These are phyloP conservation scores for Blumeria graminis DNA, from an alignment of 2,329 filamentous ascomycete species.

Conservation along the genomic window DNA sequence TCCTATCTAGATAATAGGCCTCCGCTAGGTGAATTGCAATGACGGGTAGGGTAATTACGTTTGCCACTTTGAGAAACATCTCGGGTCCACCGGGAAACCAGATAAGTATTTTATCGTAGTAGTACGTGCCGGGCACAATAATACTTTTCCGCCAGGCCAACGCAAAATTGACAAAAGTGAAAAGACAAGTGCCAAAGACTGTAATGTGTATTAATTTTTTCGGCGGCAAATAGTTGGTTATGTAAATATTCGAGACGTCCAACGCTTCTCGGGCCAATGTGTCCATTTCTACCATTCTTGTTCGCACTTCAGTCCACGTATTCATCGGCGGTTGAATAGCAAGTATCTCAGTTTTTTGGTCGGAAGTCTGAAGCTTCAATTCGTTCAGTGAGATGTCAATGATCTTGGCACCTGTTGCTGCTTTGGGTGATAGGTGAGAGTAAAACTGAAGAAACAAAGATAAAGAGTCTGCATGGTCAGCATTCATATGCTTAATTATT, in stretches of 20 bases:
- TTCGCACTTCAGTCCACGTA: slow-evolving; percentile 41
- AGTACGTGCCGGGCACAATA: slow-evolving; percentile 26
- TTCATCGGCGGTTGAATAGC: slow-evolving; percentile 45
- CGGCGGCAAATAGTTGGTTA: slow-evolving; percentile 18
- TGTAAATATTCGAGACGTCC: slow-evolving; percentile 23
- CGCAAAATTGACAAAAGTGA: slow-evolving; percentile 28
- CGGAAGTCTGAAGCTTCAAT: slow-evolving; percentile 33
- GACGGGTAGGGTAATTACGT: slow-evolving; percentile 31
- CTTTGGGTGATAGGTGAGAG: slow-evolving; percentile 27
- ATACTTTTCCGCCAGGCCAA: slow-evolving; percentile 19
- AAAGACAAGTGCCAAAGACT: slow-evolving; percentile 28
- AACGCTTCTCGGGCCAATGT: slow-evolving; percentile 32
- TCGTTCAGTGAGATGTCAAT: slow-evolving; percentile 37
- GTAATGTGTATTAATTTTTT: slow-evolving; percentile 20
- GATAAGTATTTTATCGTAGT: slow-evolving; percentile 25
- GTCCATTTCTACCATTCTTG: slow-evolving; percentile 51
- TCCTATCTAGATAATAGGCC: slow-evolving; percentile 25
- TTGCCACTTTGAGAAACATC: slow-evolving; percentile 34
- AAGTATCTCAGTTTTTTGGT: slow-evolving; percentile 25
- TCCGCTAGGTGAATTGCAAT: slow-evolving; percentile 42
- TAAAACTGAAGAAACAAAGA: slow-evolving; percentile 56
- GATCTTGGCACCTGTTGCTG: slow-evolving; percentile 34
- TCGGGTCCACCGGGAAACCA: slow-evolving; percentile 32
- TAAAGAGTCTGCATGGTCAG: slow-evolving; percentile 52
- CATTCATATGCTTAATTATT: slow-evolving; percentile 70